These are phyloP conservation scores for Castanea sativa DNA, from an alignment of 306 rosid genomes.

Conservation along the genomic window DNA sequence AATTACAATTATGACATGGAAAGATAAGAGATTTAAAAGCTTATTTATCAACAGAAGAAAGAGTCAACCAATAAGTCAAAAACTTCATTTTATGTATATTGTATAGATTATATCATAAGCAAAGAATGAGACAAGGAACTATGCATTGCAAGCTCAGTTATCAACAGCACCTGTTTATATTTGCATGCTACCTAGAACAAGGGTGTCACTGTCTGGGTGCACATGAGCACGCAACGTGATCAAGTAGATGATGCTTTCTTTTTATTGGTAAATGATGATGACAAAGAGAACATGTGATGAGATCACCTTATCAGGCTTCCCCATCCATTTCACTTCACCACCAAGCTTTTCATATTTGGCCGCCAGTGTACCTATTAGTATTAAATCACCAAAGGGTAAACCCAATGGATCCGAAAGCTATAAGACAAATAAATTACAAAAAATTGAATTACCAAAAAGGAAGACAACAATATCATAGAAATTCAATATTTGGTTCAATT, in stretches of 20 bases:
- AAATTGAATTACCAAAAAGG: too few relatives aligned
- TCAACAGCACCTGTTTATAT: background rate
- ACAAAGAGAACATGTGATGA: background rate
- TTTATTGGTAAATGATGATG: background rate
- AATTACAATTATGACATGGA: background rate
- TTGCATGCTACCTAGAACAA: background rate
- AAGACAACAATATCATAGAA: background rate
- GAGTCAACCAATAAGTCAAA: too few relatives aligned
- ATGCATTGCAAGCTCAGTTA: background rate
- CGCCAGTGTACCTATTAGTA: constrained; percentile 69
- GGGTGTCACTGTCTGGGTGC: constrained; percentile 2
- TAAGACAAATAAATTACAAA: background rate
- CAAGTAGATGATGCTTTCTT: constrained; percentile 1
- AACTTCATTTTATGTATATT: too few relatives aligned
- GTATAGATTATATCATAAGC: background rate
- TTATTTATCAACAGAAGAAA: too few relatives aligned
- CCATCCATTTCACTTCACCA: constrained; percentile 99
- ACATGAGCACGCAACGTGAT: background rate
- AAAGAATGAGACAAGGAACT: background rate
- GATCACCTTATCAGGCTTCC: constrained; percentile 88
- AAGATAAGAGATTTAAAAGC: too few relatives aligned
- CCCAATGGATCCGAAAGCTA: background rate
- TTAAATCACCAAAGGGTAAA: constrained; percentile 17
- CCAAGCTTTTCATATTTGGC: constrained; percentile 86
- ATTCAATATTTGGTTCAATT: background rate